phyloP scores from a whole-genome alignment of 1,139 yeast genomes.

The Magnusiomyces paraingens region DNA sequence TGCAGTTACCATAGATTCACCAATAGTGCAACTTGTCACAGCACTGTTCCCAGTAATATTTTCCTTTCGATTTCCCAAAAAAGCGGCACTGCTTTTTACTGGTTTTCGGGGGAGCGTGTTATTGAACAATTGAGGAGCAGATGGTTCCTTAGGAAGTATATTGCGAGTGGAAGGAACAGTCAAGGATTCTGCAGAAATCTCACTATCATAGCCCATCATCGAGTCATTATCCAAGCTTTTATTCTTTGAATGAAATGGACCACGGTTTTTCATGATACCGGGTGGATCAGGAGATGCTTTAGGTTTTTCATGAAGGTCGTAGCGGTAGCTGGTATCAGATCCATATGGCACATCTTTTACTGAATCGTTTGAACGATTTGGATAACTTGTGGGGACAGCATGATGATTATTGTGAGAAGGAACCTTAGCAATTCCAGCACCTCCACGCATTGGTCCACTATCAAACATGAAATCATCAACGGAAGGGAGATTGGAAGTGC shows the following conservation, averaged over 20 bases:
- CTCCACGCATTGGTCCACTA: slow-evolving; percentile 18
- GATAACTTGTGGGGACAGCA: slow-evolving; percentile 8
- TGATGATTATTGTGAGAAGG: not conserved
- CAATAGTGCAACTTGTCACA: not conserved
- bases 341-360: not conserved
- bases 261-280: not conserved
- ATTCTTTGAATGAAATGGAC: not conserved
- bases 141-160: too few species aligned
- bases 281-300: slow-evolving; percentile 6
- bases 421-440: slow-evolving; percentile 7
- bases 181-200: too few species aligned
- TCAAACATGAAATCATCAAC: slow-evolving; percentile 17
- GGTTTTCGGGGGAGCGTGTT: too few species aligned
- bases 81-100: too few species aligned
- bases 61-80: too few species aligned
- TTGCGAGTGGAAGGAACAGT: too few species aligned
- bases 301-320: too few species aligned
- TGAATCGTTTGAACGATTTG: slow-evolving; percentile 8
- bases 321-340: too few species aligned
- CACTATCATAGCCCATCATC: too few species aligned
- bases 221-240: not conserved
- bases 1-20: not conserved
- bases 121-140: too few species aligned
- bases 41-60: too few species aligned
- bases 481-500: slow-evolving; percentile 9